These are phyloP conservation scores for Metschnikowia proteae DNA, from an alignment of 805 yeast genomes.

Conservation along the genomic window DNA sequence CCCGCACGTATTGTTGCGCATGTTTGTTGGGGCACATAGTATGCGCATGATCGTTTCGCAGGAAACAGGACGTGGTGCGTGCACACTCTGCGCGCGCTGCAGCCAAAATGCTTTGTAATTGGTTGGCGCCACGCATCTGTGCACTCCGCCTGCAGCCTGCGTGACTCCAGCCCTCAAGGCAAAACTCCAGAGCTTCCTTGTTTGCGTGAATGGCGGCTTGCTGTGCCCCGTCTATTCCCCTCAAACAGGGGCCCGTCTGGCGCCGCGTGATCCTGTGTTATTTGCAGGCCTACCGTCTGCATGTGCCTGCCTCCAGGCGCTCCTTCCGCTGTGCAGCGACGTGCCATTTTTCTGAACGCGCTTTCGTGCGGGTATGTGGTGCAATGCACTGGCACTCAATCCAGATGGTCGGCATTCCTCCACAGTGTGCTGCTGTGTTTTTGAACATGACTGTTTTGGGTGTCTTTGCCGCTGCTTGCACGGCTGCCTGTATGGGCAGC, in stretches of 20 bases:
- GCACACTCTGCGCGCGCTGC: constrained; percentile 4
- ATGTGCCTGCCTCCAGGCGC: constrained; percentile 1
- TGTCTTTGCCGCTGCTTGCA: too few species aligned
- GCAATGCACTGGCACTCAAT: constrained; percentile 2
- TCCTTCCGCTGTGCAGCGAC: constrained; percentile 7
- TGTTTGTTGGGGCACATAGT: constrained; percentile 16
- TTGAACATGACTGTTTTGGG: background rate
- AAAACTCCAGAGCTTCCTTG: background rate
- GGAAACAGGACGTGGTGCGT: constrained; percentile 9
- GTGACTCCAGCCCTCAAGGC: background rate
- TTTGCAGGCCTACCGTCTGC: background rate
- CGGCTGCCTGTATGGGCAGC: too few species aligned
- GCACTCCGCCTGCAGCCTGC: constrained; percentile 1
- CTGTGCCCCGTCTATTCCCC: background rate
- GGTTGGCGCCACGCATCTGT: background rate
- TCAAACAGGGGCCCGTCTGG: too few species aligned
- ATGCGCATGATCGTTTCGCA: constrained; percentile 15
- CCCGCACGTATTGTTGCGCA: constrained; percentile 12
- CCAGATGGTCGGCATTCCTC: background rate
- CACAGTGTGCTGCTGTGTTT: background rate
- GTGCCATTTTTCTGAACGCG: constrained; percentile 5
- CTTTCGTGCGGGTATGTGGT: constrained; percentile 6
- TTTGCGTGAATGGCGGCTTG: background rate
- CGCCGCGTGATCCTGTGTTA: background rate
- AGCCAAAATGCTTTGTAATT: background rate